These are phyloP conservation scores for Aspergillus bertholletiae DNA, from an alignment of 495 filamentous ascomycete genomes.

Conservation along the genomic window DNA sequence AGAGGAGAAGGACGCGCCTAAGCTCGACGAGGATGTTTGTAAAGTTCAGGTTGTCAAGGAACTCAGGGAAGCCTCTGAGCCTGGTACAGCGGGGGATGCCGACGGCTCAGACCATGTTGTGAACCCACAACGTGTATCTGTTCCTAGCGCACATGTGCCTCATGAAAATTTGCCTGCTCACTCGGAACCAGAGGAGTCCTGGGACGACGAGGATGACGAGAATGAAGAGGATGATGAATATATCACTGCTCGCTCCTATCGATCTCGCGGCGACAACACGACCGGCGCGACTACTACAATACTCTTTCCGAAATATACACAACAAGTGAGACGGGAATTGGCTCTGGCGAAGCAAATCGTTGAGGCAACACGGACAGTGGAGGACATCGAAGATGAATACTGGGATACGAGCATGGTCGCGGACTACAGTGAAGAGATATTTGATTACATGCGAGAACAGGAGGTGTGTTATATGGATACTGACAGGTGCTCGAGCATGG, in stretches of 20 bases:
- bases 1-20: slow-evolving; percentile 11
- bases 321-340: slow-evolving; percentile 61
- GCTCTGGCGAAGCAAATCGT: slow-evolving; percentile 66
- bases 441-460: slow-evolving; percentile 79
- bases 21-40: slow-evolving; percentile 25
- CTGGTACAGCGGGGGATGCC: slow-evolving; percentile 8
- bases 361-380: slow-evolving; percentile 50
- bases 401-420: slow-evolving; percentile 98
- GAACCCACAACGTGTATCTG: slow-evolving; percentile 8
- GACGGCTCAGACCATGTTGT: slow-evolving; percentile 6
- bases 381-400: slow-evolving; percentile 78
- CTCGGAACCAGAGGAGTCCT: slow-evolving; percentile 68
- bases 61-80: slow-evolving; percentile 12
- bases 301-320: slow-evolving; percentile 67
- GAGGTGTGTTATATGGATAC: slow-evolving; percentile 62
- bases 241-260: slow-evolving; percentile 69
- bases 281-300: slow-evolving; percentile 68
- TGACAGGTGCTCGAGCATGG: neutral
- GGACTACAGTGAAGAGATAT: slow-evolving; percentile 95
- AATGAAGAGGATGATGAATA: slow-evolving; percentile 82
- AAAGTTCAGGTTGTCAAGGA: slow-evolving; percentile 20
- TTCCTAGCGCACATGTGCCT: slow-evolving; percentile 10
- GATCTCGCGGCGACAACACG: slow-evolving; percentile 75
- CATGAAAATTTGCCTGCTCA: slow-evolving; percentile 21
- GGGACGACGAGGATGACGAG: slow-evolving; percentile 74